phyloP scores from a whole-genome alignment of 345 rosid species.

The Murraya koenigii region DNA sequence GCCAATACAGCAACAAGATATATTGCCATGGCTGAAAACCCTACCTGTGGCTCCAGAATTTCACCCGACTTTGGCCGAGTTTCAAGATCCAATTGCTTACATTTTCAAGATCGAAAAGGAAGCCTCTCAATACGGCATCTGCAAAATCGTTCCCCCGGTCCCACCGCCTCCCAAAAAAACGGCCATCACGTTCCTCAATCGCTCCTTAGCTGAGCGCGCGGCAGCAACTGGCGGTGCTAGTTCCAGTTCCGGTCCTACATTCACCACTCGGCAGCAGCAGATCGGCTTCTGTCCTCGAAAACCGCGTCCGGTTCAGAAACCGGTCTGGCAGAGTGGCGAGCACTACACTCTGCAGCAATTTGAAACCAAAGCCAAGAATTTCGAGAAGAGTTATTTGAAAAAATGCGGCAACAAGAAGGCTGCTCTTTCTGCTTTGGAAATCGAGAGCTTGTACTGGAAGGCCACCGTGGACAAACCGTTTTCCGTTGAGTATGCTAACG shows the following conservation, averaged over 20 bases:
- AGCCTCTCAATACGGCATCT: slow-evolving; percentile 91
- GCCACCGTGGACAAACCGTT: slow-evolving; percentile 92
- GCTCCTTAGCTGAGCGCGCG: slow-evolving; percentile 69
- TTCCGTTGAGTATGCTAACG: slow-evolving; percentile 93
- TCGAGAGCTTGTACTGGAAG: slow-evolving; percentile 95
- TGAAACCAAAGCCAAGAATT: slow-evolving; percentile 77
- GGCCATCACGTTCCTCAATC: slow-evolving; percentile 67
- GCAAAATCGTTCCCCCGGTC: slow-evolving; percentile 94
- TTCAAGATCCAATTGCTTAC: slow-evolving; percentile 99
- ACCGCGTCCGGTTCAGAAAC: slow-evolving; percentile 82
- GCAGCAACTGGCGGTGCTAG: slow-evolving; percentile 26
- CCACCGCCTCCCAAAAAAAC: slow-evolving; percentile 66
- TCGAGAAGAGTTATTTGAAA: slow-evolving; percentile 67
- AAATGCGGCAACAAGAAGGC: slow-evolving; percentile 56
- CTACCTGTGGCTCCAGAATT: slow-evolving; percentile 93
- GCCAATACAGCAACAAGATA: slow-evolving; percentile 55
- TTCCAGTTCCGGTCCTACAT: slow-evolving; percentile 65
- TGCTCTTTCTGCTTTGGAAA: slow-evolving; percentile 58
- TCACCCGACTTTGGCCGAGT: slow-evolving; percentile 78
- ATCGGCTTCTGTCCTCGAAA: slow-evolving; percentile 98
- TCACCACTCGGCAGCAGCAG: slow-evolving; percentile 99
- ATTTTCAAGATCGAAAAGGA: slow-evolving; percentile 94
- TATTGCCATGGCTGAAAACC: slow-evolving; percentile 84
- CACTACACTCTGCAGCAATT: slow-evolving; percentile 79
- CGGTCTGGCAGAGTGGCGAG: slow-evolving; percentile 98